Evolutionary conservation across 1,139 yeast species (phyloP), one percentile per base, ranked within the genome.

Genomic region (Kurtzmaniella quercitrusa): DNA sequence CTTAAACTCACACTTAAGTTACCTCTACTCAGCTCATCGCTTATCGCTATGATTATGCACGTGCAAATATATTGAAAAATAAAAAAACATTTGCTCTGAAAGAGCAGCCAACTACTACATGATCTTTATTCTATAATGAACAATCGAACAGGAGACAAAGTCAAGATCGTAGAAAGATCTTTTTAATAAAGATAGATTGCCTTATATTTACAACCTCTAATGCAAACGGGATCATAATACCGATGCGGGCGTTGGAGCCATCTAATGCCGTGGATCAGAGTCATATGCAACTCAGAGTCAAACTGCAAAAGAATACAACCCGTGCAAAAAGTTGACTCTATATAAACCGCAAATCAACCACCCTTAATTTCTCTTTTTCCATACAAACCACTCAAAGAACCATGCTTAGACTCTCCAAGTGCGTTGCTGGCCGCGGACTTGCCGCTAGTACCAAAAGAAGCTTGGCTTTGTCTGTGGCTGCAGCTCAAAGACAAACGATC

Each of bases 351-450:
- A 5, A 14, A 26, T 11, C n/a, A 26, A 5, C 30, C 30, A 26
- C 30, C n/a, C 5, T 12, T 11, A 26, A 26, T 26, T 26, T 9
- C n/a, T 9, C n/a, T 26, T 26, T 26, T 26, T 9, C 30, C 14
- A 9, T 26, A 9, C 30, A 26, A 9, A 5, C 6, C 30, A 26
- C 4, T 26, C 9, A 11, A 12, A 26, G 14, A 26, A 9, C 12
- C 30, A 30, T 30, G 34, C 34, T 30, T 30, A 30, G 34, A 30
- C 18, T 30, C 15, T 14, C 34, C 18, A 30, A 30, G 18, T 30
- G 18, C 17, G 18, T 14, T 30, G 34, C 34, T 16, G 34, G 34
- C 18, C 34, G 34, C 34, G 18, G 34, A 26, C 30, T 26, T 26
- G 30, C 30, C 12, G 30, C 30, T 9, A 26, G 12, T 26, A 14